Percentiles rank a stretch among this genome's conserved stretches.
These are phyloP conservation scores for Cryptococcus floricola DNA, from an alignment of 1,284 basidiomycete species.

Conservation along the genomic window DNA sequence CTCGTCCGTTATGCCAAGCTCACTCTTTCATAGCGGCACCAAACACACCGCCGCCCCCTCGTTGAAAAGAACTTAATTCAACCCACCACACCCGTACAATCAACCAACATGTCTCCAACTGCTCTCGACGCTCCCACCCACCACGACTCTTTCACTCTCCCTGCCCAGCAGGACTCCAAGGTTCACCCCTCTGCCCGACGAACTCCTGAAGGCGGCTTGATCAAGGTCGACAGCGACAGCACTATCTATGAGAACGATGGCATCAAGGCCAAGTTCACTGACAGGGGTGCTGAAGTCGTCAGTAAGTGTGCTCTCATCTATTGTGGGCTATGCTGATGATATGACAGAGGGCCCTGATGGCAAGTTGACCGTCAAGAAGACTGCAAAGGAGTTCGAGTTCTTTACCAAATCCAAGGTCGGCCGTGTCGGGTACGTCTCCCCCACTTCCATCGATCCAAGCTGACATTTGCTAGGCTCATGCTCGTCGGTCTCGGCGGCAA, in stretches of 20 bases:
- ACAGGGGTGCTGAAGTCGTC: constrained; percentile 72
- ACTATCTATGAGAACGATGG: constrained; percentile 71
- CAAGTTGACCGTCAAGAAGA: constrained; percentile 67
- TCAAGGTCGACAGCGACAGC: constrained; percentile 79
- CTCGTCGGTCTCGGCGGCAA: constrained; percentile 96
- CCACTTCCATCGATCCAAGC: not conserved
- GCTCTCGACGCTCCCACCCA: constrained; percentile 39
- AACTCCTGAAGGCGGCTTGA: constrained; percentile 56
- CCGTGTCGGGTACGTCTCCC: constrained; percentile 76
- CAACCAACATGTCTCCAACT: constrained; percentile 46
- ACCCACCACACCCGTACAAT: constrained; percentile 10
- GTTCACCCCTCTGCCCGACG: constrained; percentile 83
- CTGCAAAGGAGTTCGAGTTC: constrained; percentile 79
- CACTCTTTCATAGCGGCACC: constrained; percentile 38
- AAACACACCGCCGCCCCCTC: constrained; percentile 50
- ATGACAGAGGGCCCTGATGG: constrained; percentile 56
- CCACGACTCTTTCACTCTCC: constrained; percentile 52
- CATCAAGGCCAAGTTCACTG: constrained; percentile 77
- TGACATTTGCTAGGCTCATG: constrained; percentile 66
- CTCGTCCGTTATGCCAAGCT: not conserved
- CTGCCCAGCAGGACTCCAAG: constrained; percentile 53
- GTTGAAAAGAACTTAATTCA: constrained; percentile 34
- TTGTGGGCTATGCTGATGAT: not conserved
- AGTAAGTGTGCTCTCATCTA: constrained; percentile 32
- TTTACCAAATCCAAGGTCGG: constrained; percentile 81